A percentile compares a stretch with the other conserved stretches of the same genome.
These are phyloP conservation scores for Mychonastes homosphaera DNA, from an alignment of 139 green algal species.

Conservation along the genomic window DNA sequence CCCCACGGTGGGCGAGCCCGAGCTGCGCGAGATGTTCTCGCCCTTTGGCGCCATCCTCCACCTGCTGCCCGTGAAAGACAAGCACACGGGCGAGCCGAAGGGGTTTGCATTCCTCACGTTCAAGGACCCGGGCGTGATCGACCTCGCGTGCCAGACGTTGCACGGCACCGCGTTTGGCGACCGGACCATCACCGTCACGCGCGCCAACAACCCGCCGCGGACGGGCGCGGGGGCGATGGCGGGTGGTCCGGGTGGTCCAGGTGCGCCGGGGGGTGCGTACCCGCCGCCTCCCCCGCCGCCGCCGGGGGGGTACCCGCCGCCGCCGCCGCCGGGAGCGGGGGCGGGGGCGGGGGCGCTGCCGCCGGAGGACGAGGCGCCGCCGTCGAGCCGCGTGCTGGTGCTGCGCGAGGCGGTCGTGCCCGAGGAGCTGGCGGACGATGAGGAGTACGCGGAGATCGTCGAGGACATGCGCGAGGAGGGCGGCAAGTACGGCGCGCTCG, in stretches of 20 bases:
- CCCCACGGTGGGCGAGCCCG: too few species aligned
- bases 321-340: background rate
- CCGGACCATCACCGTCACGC: slow-evolving; percentile 78
- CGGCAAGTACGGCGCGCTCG: slow-evolving; percentile 30
- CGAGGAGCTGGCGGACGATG: slow-evolving; percentile 76
- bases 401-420: slow-evolving; percentile 57
- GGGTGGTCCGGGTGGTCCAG: background rate
- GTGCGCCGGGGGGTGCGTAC: background rate
- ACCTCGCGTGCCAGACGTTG: slow-evolving; percentile 76
- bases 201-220: slow-evolving; percentile 33
- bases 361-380: slow-evolving; percentile 10
- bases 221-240: slow-evolving; percentile 9
- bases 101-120: slow-evolving; percentile 92
- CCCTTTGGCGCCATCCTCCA: slow-evolving; percentile 78
- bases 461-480: slow-evolving; percentile 47
- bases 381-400: slow-evolving; percentile 43
- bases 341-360: background rate
- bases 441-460: slow-evolving; percentile 87
- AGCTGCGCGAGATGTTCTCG: slow-evolving; percentile 82
- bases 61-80: slow-evolving; percentile 92
- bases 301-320: background rate
- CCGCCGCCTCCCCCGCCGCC: background rate
- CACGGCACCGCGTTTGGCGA: slow-evolving; percentile 96
- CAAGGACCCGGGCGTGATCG: slow-evolving; percentile 63
- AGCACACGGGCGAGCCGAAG: slow-evolving; percentile 83